A percentile compares a stretch with the other conserved stretches of the same genome.
phyloP scores from a whole-genome alignment of 371 early-diverging fungal genomes.

The Circinella minor region DNA sequence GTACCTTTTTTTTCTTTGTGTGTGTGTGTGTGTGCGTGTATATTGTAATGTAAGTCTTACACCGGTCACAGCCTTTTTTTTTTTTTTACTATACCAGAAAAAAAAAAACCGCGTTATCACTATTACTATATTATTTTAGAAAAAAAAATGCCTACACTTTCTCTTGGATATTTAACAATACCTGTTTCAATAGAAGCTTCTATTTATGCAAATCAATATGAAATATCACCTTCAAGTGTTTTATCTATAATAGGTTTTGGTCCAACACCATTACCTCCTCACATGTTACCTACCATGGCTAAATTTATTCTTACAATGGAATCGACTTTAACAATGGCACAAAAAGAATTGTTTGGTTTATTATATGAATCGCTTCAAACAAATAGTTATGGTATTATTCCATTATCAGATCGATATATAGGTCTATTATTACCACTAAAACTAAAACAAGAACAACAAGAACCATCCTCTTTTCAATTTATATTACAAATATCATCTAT shows the following conservation, averaged over 20 bases:
- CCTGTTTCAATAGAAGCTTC: not conserved
- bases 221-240: not conserved
- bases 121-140: too few relatives aligned
- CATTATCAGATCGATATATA: not conserved
- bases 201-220: not conserved
- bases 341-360: not conserved
- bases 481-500: not conserved
- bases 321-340: not conserved
- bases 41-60: too few relatives aligned
- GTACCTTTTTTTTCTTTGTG: not conserved
- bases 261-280: not conserved
- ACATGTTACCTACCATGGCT: not conserved
- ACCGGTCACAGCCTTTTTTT: not conserved
- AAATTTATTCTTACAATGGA: not conserved
- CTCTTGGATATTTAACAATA: slow-evolving; percentile 4
- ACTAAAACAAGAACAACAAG: not conserved
- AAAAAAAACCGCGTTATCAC: too few relatives aligned
- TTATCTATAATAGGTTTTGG: not conserved
- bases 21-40: too few relatives aligned
- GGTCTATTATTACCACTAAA: not conserved
- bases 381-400: slow-evolving; percentile 7
- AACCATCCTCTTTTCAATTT: not conserved
- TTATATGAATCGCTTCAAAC: not conserved
- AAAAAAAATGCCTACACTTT: not conserved
- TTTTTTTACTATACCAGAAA: not conserved